Evolutionary conservation across 2,329 filamentous ascomycete genomes (phyloP).

Genomic region (Trichoderma citrinoviride): DNA sequence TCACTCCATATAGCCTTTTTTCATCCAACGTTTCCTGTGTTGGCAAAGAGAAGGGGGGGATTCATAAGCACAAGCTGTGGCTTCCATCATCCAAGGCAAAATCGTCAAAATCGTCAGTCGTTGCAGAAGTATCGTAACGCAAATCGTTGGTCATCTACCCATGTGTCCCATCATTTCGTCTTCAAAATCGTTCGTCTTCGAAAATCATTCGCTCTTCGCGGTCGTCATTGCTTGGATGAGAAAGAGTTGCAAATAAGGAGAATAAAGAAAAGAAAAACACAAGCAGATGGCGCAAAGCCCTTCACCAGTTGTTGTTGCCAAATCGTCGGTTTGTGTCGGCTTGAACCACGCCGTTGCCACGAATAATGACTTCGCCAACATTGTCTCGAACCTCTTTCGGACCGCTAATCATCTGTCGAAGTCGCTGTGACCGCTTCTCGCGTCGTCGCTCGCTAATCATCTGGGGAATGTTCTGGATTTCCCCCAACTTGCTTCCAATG

Average conservation of each 20-base stretch:
- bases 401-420: constrained; percentile 59
- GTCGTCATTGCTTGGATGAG: background rate
- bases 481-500: constrained; percentile 50
- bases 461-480: constrained; percentile 52
- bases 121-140: constrained; percentile 8
- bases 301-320: background rate
- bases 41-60: background rate
- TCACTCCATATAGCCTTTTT: background rate
- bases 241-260: background rate
- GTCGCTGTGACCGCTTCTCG: constrained; percentile 57
- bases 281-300: background rate
- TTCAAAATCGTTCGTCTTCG: background rate
- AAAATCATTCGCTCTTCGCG: background rate
- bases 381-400: constrained; percentile 58
- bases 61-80: background rate
- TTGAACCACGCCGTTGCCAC: constrained; percentile 31
- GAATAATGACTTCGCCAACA: constrained; percentile 55
- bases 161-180: constrained; percentile 13
- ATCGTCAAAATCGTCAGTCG: constrained; percentile 12
- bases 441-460: constrained; percentile 57
- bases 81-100: background rate
- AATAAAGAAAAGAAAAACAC: background rate
- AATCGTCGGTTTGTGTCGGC: background rate
- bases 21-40: background rate
- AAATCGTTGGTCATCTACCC: constrained; percentile 3